These are phyloP conservation scores for Begonia peltatifolia DNA, from an alignment of 306 rosid genomes.

Conservation along the genomic window DNA sequence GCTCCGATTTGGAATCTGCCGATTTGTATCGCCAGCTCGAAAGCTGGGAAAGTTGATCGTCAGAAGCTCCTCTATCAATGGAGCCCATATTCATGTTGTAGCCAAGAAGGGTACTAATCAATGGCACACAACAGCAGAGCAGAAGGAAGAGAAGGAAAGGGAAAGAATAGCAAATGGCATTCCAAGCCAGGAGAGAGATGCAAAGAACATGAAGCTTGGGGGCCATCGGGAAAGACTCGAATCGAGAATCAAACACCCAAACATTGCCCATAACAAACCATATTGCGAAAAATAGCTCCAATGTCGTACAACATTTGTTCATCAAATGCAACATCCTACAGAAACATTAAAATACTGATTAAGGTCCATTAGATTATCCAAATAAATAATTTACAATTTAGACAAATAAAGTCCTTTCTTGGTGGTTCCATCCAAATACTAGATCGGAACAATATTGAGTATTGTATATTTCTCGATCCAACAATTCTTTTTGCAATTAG, in stretches of 20 bases:
- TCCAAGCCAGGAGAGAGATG: conserved; percentile 73
- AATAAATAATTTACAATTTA: too few species aligned
- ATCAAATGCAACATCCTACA: conserved; percentile 66
- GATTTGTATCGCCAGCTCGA: conserved; percentile 64
- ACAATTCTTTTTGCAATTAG: too few species aligned
- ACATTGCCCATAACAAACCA: conserved; percentile 99
- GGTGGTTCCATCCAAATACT: too few species aligned
- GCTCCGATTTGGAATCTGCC: conserved; percentile 20
- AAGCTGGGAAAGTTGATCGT: conserved; percentile 69
- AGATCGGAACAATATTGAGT: too few species aligned
- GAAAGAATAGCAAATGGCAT: conserved; percentile 86
- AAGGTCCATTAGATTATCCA: too few species aligned
- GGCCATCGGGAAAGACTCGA: conserved; percentile 55
- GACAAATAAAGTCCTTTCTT: too few species aligned
- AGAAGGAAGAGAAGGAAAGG: conserved; percentile 83
- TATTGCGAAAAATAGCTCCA: conserved; percentile 88
- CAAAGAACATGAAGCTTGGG: conserved; percentile 81
- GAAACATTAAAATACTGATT: too few species aligned
- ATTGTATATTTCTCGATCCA: too few species aligned
- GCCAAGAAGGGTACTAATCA: conserved; percentile 57
- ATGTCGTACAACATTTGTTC: conserved; percentile 65
- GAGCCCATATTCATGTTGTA: conserved; percentile 89
- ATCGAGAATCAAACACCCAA: conserved; percentile 83
- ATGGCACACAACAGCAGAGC: conserved; percentile 84
- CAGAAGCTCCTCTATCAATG: conserved; percentile 60